phyloP scores from a whole-genome alignment of 352 stramenopile species.

The Pythium periplocum region DNA sequence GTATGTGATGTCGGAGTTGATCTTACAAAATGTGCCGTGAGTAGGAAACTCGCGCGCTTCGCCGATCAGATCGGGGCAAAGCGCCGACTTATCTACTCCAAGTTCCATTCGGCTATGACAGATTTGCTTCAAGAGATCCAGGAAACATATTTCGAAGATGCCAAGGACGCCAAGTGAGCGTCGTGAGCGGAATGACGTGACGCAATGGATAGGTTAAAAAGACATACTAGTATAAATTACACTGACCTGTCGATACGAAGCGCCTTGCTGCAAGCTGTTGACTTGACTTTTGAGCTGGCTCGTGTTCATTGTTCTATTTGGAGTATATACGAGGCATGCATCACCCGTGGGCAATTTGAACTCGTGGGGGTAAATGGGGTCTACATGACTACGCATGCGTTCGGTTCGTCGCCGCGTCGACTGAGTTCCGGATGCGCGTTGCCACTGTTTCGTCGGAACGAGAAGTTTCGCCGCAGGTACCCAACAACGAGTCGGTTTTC shows the following conservation, averaged over 20 bases:
- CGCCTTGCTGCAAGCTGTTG: too few species aligned
- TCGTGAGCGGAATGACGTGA: too few species aligned
- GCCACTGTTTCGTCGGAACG: slow-evolving; percentile 41
- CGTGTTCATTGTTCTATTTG: too few species aligned
- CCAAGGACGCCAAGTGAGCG: slow-evolving; percentile 41
- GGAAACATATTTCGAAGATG: slow-evolving; percentile 48
- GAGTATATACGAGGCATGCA: too few species aligned
- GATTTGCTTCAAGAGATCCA: slow-evolving; percentile 70
- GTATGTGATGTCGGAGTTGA: background rate
- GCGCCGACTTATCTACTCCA: slow-evolving; percentile 46
- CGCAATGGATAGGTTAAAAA: too few species aligned
- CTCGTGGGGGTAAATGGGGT: background rate
- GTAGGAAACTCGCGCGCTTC: slow-evolving; percentile 76
- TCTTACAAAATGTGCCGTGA: background rate
- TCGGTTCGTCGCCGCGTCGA: slow-evolving; percentile 31
- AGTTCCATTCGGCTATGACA: slow-evolving; percentile 73
- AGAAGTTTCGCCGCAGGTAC: slow-evolving; percentile 80
- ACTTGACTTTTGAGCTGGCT: too few species aligned
- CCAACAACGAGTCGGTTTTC: slow-evolving; percentile 59
- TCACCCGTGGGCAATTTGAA: too few species aligned
- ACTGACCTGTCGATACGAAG: background rate
- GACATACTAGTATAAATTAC: slow-evolving; percentile 3
- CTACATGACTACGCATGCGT: slow-evolving; percentile 68
- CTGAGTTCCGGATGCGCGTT: slow-evolving; percentile 23
- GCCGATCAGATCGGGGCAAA: slow-evolving; percentile 66